phyloP scores from a whole-genome alignment of 306 rosid genomes.

The Erythrophleum fordii region DNA sequence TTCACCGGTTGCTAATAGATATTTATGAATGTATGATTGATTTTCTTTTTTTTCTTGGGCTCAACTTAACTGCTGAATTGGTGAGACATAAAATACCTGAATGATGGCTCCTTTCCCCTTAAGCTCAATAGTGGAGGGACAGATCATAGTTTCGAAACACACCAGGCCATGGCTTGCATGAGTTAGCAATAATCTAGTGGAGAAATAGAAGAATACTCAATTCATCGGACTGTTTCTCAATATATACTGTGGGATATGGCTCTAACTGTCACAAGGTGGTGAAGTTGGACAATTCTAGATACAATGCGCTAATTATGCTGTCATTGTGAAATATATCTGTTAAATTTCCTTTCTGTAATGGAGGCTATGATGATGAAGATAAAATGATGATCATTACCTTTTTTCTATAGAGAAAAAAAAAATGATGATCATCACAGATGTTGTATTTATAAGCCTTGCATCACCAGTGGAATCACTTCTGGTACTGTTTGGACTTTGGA shows the following conservation, averaged over 20 bases:
- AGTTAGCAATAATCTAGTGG: slow-evolving; percentile 9
- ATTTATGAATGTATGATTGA: slow-evolving; percentile 1
- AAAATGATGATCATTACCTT: too few species aligned
- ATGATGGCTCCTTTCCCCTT: not conserved
- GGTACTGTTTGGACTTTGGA: not conserved
- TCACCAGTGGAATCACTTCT: slow-evolving; percentile 10
- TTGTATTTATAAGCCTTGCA: slow-evolving; percentile 17
- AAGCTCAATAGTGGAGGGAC: slow-evolving; percentile 2
- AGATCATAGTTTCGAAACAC: slow-evolving; percentile 8
- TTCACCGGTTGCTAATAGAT: slow-evolving; percentile 11
- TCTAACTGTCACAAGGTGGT: slow-evolving; percentile 26
- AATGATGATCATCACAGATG: not conserved
- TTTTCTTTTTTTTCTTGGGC: not conserved
- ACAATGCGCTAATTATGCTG: slow-evolving; percentile 1
- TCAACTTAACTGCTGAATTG: slow-evolving; percentile 11
- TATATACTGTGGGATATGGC: slow-evolving; percentile 1
- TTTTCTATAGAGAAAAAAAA: not conserved
- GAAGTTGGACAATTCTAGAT: slow-evolving; percentile 11
- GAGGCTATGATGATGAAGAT: slow-evolving; percentile 7
- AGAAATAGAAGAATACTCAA: slow-evolving; percentile 1
- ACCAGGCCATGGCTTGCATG: not conserved
- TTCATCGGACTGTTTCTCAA: slow-evolving; percentile 16
- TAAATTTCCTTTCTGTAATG: slow-evolving; percentile 14
- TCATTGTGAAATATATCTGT: not conserved
- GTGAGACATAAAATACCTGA: slow-evolving; percentile 6